Evolutionary conservation across 768 basidiomycete genomes (phyloP).

Genomic region (Austroboletus festivus): DNA sequence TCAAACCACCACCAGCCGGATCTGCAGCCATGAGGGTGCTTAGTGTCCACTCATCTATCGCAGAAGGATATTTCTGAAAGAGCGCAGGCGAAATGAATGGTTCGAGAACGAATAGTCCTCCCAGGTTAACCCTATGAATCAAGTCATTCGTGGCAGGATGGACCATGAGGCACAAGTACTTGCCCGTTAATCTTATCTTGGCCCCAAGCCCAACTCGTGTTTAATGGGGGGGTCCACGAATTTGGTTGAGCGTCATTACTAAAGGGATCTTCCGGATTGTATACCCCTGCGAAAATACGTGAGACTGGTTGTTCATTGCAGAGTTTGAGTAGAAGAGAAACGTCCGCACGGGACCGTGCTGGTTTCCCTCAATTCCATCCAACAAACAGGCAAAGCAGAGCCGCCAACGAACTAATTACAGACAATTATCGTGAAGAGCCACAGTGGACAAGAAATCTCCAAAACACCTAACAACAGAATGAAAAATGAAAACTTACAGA

Average conservation of each 20-base stretch:
- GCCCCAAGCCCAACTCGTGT: constrained; percentile 70
- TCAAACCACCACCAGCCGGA: constrained; percentile 57
- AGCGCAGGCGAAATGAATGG: constrained; percentile 70
- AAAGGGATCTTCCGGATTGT: constrained; percentile 70
- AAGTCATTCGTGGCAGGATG: constrained; percentile 10
- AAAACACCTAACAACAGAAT: too few relatives aligned
- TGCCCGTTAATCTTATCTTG: constrained; percentile 61
- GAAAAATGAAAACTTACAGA: constrained; percentile 45
- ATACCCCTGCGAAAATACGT: constrained; percentile 45
- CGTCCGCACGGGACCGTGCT: background rate
- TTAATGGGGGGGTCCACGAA: constrained; percentile 77
- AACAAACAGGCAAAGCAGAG: too few relatives aligned
- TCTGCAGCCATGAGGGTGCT: constrained; percentile 64
- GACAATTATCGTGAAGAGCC: too few relatives aligned
- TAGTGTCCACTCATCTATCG: constrained; percentile 67
- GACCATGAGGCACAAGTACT: constrained; percentile 16
- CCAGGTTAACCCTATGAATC: constrained; percentile 57
- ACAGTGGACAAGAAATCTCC: too few relatives aligned
- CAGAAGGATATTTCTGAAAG: constrained; percentile 55
- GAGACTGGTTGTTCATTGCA: background rate
- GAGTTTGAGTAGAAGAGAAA: background rate
- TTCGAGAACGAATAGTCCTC: constrained; percentile 74
- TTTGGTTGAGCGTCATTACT: constrained; percentile 73
- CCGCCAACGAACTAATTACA: too few relatives aligned
- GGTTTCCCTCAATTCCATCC: too few relatives aligned